phyloP scores from a whole-genome alignment of 257 asterid genomes.

The Paulownia fortunei region DNA sequence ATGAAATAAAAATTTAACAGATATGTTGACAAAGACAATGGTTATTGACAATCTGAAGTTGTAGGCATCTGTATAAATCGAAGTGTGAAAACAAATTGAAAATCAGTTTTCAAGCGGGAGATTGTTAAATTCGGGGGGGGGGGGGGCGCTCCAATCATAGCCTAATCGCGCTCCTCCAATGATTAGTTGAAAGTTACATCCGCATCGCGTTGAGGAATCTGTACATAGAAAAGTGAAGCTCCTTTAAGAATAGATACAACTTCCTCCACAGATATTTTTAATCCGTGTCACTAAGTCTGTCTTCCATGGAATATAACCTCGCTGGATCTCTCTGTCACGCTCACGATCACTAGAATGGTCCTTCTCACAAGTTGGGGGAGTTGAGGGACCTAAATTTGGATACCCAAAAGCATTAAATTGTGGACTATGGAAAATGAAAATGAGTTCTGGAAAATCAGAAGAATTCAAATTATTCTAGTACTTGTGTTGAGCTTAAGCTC shows the following conservation, averaged over 20 bases:
- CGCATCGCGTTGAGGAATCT: neutral
- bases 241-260: neutral
- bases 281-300: too few species aligned
- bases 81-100: too few species aligned
- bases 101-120: too few species aligned
- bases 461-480: neutral
- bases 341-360: neutral
- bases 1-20: too few species aligned
- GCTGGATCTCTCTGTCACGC: neutral
- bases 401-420: neutral
- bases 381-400: conserved; percentile 10
- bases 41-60: too few species aligned
- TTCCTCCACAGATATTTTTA: neutral
- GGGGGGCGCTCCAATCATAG: neutral
- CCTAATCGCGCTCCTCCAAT: neutral
- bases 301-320: too few species aligned
- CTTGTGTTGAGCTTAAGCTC: too few species aligned
- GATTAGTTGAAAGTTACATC: conserved; percentile 29
- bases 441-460: neutral
- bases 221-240: neutral
- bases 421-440: neutral
- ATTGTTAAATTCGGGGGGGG: neutral
- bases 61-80: too few species aligned
- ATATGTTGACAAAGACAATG: too few species aligned
- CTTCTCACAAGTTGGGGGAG: neutral